These are phyloP conservation scores for Echinosophora koreensis DNA, from an alignment of 306 rosid genomes.

Conservation along the genomic window DNA sequence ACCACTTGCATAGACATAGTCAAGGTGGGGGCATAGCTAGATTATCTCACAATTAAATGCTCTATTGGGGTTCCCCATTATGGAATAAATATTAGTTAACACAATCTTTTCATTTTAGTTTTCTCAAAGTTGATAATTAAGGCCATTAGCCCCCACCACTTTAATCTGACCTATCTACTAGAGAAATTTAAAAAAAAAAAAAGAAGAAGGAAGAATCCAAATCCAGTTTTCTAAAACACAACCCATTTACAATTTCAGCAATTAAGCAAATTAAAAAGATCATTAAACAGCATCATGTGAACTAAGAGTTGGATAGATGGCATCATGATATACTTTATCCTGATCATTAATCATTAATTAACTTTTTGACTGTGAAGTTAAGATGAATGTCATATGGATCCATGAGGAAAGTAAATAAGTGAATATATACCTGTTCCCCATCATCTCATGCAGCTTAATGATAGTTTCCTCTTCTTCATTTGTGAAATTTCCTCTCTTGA, in stretches of 20 bases:
- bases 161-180: slow-evolving; percentile 10
- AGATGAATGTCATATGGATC: slow-evolving; percentile 9
- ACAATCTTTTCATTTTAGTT: slow-evolving; percentile 33
- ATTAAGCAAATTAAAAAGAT: not conserved
- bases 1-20: slow-evolving; percentile 12
- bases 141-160: slow-evolving; percentile 48
- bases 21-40: slow-evolving; percentile 34
- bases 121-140: slow-evolving; percentile 37
- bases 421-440: slow-evolving; percentile 89
- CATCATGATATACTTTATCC: not conserved
- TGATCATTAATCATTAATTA: not conserved
- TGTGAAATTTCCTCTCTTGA: slow-evolving; percentile 95
- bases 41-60: slow-evolving; percentile 27
- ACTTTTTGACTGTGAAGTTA: not conserved
- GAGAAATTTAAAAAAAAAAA: not conserved
- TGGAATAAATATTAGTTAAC: slow-evolving; percentile 9
- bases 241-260: slow-evolving; percentile 16
- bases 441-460: slow-evolving; percentile 68
- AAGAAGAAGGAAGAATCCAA: slow-evolving; percentile 25
- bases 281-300: slow-evolving; percentile 22
- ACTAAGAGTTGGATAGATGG: slow-evolving; percentile 23
- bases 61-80: slow-evolving; percentile 38
- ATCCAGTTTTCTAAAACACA: slow-evolving; percentile 2
- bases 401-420: slow-evolving; percentile 10
- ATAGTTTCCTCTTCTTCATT: slow-evolving; percentile 80